Evolutionary conservation across 129 eudicot genomes (phyloP).

Genomic region (Daucus carota): DH1_v3.0 NC_030388.2:23480001-23480500

Average conservation of each 20-base stretch:
- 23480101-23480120: not conserved
- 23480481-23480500: not conserved
- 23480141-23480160: too few relatives aligned
- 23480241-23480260: not conserved
- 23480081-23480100: not conserved
- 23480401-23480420: not conserved
- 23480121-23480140: not conserved
- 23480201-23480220: not conserved
- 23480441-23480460: not conserved
- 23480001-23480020: not conserved
- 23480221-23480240: not conserved
- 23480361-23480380: not conserved
- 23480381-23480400: not conserved
- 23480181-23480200: not conserved
- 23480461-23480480: not conserved
- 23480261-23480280: not conserved
- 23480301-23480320: not conserved
- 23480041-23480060: not conserved
- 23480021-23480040: not conserved
- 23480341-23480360: too few relatives aligned
- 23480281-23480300: not conserved
- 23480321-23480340: too few relatives aligned
- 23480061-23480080: not conserved
- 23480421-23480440: not conserved
- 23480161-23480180: not conserved